A percentile compares a stretch with the other conserved stretches of the same genome.
Conservation (phyloP, 129 eudicot genomes). For the Helianthus tuberosus region DNA sequence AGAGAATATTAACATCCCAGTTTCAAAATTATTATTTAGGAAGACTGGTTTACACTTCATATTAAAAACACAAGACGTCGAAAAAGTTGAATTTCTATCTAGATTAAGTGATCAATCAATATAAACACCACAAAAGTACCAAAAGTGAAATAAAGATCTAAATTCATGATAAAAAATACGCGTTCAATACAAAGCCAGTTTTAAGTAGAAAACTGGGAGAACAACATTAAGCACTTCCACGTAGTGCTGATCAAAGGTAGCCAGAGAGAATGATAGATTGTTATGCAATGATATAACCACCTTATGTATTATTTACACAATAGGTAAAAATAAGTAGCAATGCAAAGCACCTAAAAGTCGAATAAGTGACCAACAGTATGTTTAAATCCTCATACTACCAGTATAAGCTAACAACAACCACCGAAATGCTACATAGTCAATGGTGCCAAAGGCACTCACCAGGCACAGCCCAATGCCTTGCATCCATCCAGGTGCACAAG, state of each 20-base stretch:
- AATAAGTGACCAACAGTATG: background rate
- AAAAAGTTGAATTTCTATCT: background rate
- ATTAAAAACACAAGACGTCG: background rate
- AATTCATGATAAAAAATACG: background rate
- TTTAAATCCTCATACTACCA: background rate
- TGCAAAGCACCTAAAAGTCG: background rate
- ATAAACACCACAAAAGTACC: background rate
- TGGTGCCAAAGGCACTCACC: too few species aligned
- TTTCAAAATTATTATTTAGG: background rate
- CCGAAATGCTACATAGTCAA: background rate
- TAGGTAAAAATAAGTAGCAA: background rate
- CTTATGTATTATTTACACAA: too few species aligned
- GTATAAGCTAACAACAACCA: background rate
- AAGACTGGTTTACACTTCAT: background rate
- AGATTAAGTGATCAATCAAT: background rate
- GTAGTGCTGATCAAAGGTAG: too few species aligned
- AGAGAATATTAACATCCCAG: background rate
- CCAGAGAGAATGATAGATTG: too few species aligned
- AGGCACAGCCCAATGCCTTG: too few species aligned
- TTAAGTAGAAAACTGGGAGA: too few species aligned
- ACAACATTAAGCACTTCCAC: too few species aligned
- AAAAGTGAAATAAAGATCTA: background rate
- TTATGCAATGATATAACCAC: too few species aligned
- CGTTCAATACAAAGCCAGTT: too few species aligned
- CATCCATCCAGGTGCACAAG: too few species aligned